Evolutionary conservation across 2,329 filamentous ascomycete species (phyloP), one percentile per base, ranked within the genome.

Genomic region (Didymella exigua): DNA sequence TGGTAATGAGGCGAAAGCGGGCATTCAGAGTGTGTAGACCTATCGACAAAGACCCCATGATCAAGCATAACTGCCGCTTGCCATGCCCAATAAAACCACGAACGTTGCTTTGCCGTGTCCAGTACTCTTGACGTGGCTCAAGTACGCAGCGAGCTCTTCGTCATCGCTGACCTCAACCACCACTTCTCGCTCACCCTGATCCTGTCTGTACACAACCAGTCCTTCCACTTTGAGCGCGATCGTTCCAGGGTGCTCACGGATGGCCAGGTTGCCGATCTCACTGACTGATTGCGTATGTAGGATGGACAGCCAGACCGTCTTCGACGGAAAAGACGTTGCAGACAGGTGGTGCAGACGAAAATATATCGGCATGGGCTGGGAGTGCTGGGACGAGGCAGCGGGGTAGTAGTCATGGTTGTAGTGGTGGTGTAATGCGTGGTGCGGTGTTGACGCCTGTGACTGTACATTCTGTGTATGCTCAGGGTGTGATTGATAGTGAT

Each of bases 331-430:
- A 5, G 80, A 76, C 29, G 87, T 78, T 11, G 79, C 81, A 3
- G 87, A 89, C n/a, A 81, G 79, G 0, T 84, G 82, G 61, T 89
- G 84, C 5, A 90, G 79, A n/a, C 87, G 85, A 61, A 93, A 83
- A 74, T 86, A 91, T 11, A 89, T 82, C 2, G 86, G 81, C 36
- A 86, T 82, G 2, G 82, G 73, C 38, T 59, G 51, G 10, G 53
- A 53, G 8, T 53, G 57, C 7, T 63, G 61, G 33, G 56, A 56
- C 19, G 60, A 55, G 45, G 37, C 54, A 37, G 56, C 44, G 24
- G 34, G 40, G 36, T 62, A 58, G 26, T 60, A 59, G 19, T 60
- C 58, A 10, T 60, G 49, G 33, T 57, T 45, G 42, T 56, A 56
- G 29, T 50, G 46, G 16, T 33, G 55, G 34, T 51, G 60, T n/a